Conservation (phyloP, 2,329 filamentous ascomycete species). For the Talaromyces piceae region DNA sequence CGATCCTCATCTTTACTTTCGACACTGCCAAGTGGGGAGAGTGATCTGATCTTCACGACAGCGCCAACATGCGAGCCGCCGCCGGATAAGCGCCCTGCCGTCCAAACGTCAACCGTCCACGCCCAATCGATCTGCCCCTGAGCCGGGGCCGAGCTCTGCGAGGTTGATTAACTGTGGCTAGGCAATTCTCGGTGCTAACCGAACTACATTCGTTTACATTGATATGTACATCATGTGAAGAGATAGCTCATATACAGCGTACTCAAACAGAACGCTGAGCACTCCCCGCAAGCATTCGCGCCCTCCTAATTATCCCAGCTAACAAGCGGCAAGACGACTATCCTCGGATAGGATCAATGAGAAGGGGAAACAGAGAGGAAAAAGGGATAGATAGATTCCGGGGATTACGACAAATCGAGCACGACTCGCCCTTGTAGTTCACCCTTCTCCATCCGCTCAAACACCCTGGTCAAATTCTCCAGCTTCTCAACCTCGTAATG, state of each 20-base stretch:
- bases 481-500: conserved; percentile 41
- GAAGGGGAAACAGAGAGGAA: too few species aligned
- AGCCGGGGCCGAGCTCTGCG: background rate
- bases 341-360: background rate
- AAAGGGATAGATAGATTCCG: background rate
- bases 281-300: background rate
- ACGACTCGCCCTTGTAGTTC: conserved; percentile 42
- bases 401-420: conserved; percentile 32
- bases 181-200: background rate
- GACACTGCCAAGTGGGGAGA: background rate
- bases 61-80: background rate
- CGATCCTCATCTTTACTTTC: background rate
- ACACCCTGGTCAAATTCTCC: conserved; percentile 40
- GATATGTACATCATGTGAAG: background rate
- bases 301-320: background rate
- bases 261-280: background rate
- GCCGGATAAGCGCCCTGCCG: background rate
- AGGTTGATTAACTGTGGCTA: background rate
- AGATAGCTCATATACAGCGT: background rate
- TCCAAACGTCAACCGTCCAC: background rate
- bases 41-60: background rate
- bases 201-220: background rate
- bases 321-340: background rate
- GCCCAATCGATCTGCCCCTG: background rate
- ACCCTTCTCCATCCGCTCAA: conserved; percentile 39